A percentile compares a stretch with the other conserved stretches of the same genome.
Evolutionary conservation across 106 monocot species (phyloP).

Genomic region (Vanilla planifolia): DNA sequence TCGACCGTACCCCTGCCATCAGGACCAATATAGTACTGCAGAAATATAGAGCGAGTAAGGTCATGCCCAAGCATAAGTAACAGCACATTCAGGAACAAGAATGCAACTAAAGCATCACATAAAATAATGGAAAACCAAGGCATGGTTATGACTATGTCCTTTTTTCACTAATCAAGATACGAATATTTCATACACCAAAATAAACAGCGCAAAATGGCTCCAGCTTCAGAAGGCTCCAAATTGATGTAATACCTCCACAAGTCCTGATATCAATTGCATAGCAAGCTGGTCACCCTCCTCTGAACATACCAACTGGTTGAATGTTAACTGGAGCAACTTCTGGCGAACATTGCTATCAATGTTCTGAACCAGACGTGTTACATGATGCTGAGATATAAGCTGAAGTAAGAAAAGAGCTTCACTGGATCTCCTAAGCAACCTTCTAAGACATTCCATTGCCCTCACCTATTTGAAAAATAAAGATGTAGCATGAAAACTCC

Average conservation of each 20-base stretch:
- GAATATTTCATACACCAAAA: too few relatives aligned
- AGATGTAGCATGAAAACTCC: slow-evolving; percentile 4
- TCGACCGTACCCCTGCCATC: slow-evolving; percentile 85
- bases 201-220: background rate
- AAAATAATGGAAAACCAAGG: background rate
- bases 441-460: slow-evolving; percentile 93
- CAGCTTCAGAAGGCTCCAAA: background rate
- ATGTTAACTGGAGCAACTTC: slow-evolving; percentile 69
- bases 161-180: too few relatives aligned
- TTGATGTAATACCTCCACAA: slow-evolving; percentile 75
- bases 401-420: slow-evolving; percentile 97
- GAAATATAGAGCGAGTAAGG: background rate
- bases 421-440: slow-evolving; percentile 86
- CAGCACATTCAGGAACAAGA: background rate
- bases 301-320: slow-evolving; percentile 89
- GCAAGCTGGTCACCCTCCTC: slow-evolving; percentile 90
- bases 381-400: slow-evolving; percentile 83
- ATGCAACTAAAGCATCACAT: background rate
- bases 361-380: slow-evolving; percentile 68
- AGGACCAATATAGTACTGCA: slow-evolving; percentile 84
- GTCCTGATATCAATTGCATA: slow-evolving; percentile 74
- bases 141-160: too few relatives aligned
- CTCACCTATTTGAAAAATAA: slow-evolving; percentile 49
- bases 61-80: background rate
- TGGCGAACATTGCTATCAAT: slow-evolving; percentile 49